Conservation (phyloP, 2,329 filamentous ascomycete genomes). For the Podosphaera aphanis region DNA sequence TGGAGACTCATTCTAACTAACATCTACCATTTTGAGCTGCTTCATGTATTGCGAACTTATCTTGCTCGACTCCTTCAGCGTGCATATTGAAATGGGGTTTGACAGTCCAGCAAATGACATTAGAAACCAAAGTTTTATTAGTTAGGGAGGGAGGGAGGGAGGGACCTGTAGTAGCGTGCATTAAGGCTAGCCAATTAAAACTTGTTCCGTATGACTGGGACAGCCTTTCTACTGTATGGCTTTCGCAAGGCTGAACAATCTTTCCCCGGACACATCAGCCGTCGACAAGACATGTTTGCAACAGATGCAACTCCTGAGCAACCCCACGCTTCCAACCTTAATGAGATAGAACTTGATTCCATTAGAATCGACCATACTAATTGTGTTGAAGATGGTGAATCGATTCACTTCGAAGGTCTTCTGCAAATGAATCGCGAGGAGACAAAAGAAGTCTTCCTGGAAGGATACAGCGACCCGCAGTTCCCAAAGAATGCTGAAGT, state of each 20-base stretch:
- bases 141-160: too few species aligned
- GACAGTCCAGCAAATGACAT: too few species aligned
- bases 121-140: too few species aligned
- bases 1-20: conserved; percentile 25
- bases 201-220: neutral
- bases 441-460: conserved; percentile 1
- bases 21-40: conserved; percentile 67
- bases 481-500: conserved; percentile 8
- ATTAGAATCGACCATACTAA: neutral
- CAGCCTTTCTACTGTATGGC: neutral
- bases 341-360: neutral
- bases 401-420: neutral
- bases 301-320: neutral
- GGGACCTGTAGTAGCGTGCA: neutral
- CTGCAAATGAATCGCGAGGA: neutral
- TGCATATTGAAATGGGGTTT: neutral
- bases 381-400: neutral
- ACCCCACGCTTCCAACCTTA: neutral
- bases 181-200: neutral
- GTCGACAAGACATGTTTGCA: neutral
- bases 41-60: conserved; percentile 29
- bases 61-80: neutral
- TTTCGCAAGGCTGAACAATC: neutral
- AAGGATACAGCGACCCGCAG: neutral
- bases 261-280: neutral